Evolutionary conservation across 768 basidiomycete species (phyloP).

Genomic region (Macrolepiota fuliginosa): DNA sequence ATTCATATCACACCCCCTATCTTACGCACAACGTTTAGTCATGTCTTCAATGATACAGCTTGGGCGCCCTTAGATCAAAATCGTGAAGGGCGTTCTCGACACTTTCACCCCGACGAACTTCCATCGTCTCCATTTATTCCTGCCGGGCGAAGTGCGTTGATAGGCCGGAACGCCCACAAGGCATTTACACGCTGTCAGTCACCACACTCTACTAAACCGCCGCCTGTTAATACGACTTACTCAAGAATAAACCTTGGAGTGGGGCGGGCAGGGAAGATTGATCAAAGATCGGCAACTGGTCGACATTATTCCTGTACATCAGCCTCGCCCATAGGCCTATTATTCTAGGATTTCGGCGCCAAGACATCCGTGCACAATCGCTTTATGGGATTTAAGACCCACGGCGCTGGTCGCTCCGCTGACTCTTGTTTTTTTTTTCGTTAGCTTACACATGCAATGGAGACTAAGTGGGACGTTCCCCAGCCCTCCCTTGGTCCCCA

Average conservation of each 20-base stretch:
- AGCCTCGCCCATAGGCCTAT: not conserved
- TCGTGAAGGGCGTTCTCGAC: not conserved
- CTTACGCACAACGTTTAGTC: not conserved
- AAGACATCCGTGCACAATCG: not conserved
- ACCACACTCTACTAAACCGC: not conserved
- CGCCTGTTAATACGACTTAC: not conserved
- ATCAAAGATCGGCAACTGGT: not conserved
- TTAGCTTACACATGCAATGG: not conserved
- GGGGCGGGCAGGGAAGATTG: not conserved
- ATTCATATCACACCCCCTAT: not conserved
- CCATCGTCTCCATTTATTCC: not conserved
- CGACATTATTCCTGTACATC: not conserved
- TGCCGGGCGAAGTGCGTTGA: not conserved
- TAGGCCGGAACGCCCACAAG: not conserved
- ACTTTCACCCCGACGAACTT: not conserved
- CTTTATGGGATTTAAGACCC: not conserved
- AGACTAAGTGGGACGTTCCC: not conserved
- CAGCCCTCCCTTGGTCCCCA: not conserved
- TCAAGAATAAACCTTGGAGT: not conserved
- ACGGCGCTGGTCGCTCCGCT: too few species aligned
- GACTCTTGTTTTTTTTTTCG: not conserved
- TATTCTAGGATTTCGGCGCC: not conserved
- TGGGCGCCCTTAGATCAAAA: not conserved
- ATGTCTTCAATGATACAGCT: not conserved
- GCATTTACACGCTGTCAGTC: not conserved